Evolutionary conservation across 768 basidiomycete genomes (phyloP).

Genomic region (Coprinellus micaceus): DNA sequence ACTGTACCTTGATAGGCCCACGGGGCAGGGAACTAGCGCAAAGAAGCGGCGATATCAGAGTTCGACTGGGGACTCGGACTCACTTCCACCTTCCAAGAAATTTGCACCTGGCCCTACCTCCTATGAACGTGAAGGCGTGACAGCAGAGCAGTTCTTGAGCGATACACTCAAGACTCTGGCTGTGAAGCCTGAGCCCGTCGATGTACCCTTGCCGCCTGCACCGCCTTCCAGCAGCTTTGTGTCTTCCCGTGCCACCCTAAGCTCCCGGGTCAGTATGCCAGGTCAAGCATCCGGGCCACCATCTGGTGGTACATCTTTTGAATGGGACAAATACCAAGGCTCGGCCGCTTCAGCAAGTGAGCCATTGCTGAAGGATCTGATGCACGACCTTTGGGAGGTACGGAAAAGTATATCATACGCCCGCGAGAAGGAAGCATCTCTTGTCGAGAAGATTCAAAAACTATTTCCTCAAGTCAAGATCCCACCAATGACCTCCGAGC

Average conservation of each 20-base stretch:
- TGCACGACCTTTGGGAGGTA: too few relatives aligned
- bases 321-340: too few relatives aligned
- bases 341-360: too few relatives aligned
- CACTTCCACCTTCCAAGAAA: not conserved
- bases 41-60: conserved; percentile 3
- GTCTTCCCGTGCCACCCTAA: not conserved
- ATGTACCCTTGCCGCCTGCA: not conserved
- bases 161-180: not conserved
- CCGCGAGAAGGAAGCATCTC: not conserved
- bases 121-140: not conserved
- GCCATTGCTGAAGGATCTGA: too few relatives aligned
- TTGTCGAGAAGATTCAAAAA: not conserved
- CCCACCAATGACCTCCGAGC: not conserved
- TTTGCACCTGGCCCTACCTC: not conserved
- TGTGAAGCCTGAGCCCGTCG: conserved; percentile 5
- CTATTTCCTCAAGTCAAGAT: not conserved
- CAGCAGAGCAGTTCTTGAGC: conserved; percentile 1
- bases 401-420: too few relatives aligned
- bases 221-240: not conserved
- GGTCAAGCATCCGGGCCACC: too few relatives aligned
- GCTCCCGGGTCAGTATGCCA: not conserved
- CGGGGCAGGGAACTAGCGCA: not conserved
- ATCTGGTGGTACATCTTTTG: too few relatives aligned
- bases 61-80: not conserved
- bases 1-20: not conserved